Percentiles rank a stretch among this genome's conserved stretches.
Conservation (phyloP, 2,329 filamentous ascomycete genomes). For the Sporothrix protearum region DNA sequence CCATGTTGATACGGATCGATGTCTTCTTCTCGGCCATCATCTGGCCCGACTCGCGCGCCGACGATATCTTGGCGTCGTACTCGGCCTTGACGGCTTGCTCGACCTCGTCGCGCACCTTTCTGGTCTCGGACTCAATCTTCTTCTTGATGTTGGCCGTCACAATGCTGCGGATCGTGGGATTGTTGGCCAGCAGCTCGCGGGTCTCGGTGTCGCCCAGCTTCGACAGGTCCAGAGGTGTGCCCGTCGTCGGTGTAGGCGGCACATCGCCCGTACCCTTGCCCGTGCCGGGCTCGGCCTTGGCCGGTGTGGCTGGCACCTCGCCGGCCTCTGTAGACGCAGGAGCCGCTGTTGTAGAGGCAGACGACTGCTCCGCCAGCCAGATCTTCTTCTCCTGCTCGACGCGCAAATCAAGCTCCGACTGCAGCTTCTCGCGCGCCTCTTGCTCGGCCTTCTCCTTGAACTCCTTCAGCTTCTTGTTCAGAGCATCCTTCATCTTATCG, state of each 20-base stretch:
- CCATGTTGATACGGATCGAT: slow-evolving; percentile 72
- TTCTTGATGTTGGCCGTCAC: slow-evolving; percentile 63
- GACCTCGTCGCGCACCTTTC: slow-evolving; percentile 55
- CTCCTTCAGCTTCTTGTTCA: slow-evolving; percentile 69
- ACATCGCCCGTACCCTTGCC: slow-evolving; percentile 26
- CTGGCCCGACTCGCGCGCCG: slow-evolving; percentile 60
- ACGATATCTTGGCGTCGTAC: slow-evolving; percentile 51
- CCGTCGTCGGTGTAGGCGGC: slow-evolving; percentile 38
- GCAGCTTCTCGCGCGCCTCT: slow-evolving; percentile 49
- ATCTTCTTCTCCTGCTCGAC: slow-evolving; percentile 63
- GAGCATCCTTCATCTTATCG: slow-evolving; percentile 63
- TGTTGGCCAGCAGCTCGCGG: slow-evolving; percentile 54
- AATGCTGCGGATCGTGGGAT: slow-evolving; percentile 56
- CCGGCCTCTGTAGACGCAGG: background rate
- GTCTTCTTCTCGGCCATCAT: slow-evolving; percentile 73
- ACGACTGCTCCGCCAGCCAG: slow-evolving; percentile 52
- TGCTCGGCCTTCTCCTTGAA: slow-evolving; percentile 53
- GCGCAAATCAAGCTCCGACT: slow-evolving; percentile 45
- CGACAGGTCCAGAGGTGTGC: slow-evolving; percentile 40
- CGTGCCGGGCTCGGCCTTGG: slow-evolving; percentile 25
- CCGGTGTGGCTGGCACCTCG: slow-evolving; percentile 7
- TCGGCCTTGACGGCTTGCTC: slow-evolving; percentile 47
- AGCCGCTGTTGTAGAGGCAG: background rate
- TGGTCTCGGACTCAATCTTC: slow-evolving; percentile 63
- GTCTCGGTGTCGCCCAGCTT: slow-evolving; percentile 54